Evolutionary conservation across 169 alveolate genomes (phyloP).

Genomic region (Cryptosporidium andersoni): DNA sequence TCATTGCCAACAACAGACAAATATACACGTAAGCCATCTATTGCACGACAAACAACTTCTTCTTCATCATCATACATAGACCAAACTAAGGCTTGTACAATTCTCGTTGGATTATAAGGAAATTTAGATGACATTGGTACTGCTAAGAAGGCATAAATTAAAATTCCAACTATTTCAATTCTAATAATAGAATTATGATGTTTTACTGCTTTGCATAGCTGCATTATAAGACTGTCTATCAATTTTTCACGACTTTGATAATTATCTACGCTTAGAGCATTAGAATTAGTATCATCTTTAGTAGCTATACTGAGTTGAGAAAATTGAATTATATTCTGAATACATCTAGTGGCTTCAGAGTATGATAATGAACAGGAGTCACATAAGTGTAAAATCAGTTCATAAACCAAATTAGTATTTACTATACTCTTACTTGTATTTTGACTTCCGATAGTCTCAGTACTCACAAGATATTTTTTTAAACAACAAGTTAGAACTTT

Average conservation of each 20-base stretch:
- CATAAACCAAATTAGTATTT: slow-evolving; percentile 58
- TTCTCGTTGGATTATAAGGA: slow-evolving; percentile 68
- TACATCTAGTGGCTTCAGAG: slow-evolving; percentile 60
- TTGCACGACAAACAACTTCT: slow-evolving; percentile 65
- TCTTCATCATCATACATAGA: slow-evolving; percentile 68
- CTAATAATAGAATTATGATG: slow-evolving; percentile 56
- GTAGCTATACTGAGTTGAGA: slow-evolving; percentile 35
- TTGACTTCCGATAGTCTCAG: slow-evolving; percentile 25
- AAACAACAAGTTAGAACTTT: slow-evolving; percentile 41
- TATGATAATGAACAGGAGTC: slow-evolving; percentile 58
- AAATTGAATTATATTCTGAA: slow-evolving; percentile 54
- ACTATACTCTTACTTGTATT: slow-evolving; percentile 38
- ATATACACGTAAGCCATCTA: slow-evolving; percentile 58
- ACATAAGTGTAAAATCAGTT: slow-evolving; percentile 54
- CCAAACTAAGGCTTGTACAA: slow-evolving; percentile 70
- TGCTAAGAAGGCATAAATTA: slow-evolving; percentile 56
- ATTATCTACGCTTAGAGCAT: not conserved
- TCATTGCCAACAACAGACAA: slow-evolving; percentile 68
- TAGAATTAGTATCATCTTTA: slow-evolving; percentile 1
- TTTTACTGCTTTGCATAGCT: slow-evolving; percentile 46
- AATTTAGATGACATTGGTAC: slow-evolving; percentile 70
- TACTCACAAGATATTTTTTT: slow-evolving; percentile 43
- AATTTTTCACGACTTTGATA: slow-evolving; percentile 37
- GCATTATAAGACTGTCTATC: slow-evolving; percentile 66
- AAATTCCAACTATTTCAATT: slow-evolving; percentile 55